Base-by-base conservation (phyloP, 208 protist species). In the Trypanosoma mega region DNA sequence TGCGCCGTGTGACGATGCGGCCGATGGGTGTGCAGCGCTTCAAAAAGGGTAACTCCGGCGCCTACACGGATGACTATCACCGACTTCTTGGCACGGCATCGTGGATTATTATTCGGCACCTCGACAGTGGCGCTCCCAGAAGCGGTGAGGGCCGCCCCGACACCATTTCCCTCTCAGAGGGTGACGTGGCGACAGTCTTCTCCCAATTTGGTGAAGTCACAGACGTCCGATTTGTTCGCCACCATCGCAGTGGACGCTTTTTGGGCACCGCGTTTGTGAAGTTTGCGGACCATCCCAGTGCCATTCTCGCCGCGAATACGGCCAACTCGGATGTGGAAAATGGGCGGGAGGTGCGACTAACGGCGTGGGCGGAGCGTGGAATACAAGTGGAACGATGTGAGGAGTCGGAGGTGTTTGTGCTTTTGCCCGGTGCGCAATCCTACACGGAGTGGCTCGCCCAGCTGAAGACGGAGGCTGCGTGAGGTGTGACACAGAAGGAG, bases 141-240 rank as follows among this genome's bases (percentile, higher is more conserved):
- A 21, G 30, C 39, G 26, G 44, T 61, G 23, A 6, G 16, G 23
- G 45, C 34, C 24, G 3, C 6, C 21, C 21, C 20, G 45, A 50
- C 18, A 31, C 34, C 4, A 56, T 61, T 18, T 55, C 78, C 46
- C 70, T 91, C 3, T 90, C 89, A 0, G 85, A 96, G 55, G 85
- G 89, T 11, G 89, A 96, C 56, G 49, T 96, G 2, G 84, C 77
- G 0, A 92, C 89, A 0, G 89, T 92, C 8, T 96, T 96, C 44
- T 93, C 89, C 2, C 89, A 96, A 59, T 96, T 96, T 53, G 89
- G 89, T 39, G 75, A 91, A 44, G 67, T 96, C 7, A 39, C 63
- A 1, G 84, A 93, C 57, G 82, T 96, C 9, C 80, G 80, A 2
- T 89, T 88, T 69, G 65, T 90, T 26, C 85, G 89, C 1, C 78